Conservation (phyloP, 1,284 basidiomycete species). For the Cutaneotrichosporon cutaneum region DNA sequence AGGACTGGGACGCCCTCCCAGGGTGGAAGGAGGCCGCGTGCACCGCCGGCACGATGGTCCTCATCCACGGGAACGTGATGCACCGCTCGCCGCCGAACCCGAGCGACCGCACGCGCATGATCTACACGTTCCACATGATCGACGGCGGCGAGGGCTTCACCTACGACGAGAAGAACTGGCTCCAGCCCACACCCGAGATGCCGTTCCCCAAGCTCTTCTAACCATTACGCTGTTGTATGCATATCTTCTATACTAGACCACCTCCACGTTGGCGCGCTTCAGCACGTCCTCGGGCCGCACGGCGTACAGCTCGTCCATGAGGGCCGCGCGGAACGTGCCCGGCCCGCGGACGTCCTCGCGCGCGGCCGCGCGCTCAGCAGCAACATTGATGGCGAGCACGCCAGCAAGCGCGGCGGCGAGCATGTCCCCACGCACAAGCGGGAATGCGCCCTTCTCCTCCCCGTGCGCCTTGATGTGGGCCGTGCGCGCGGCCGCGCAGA, state of each 20-base stretch:
- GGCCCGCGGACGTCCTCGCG: slow-evolving; percentile 72
- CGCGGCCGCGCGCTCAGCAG: slow-evolving; percentile 74
- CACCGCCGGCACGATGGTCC: slow-evolving; percentile 73
- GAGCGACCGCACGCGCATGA: slow-evolving; percentile 69
- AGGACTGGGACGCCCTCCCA: slow-evolving; percentile 56
- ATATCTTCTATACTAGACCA: slow-evolving; percentile 18
- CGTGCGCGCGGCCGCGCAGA: slow-evolving; percentile 68
- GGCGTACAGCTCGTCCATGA: slow-evolving; percentile 76
- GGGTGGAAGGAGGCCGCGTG: slow-evolving; percentile 70
- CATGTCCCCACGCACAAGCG: slow-evolving; percentile 68
- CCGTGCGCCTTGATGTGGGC: slow-evolving; percentile 20
- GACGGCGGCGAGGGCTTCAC: slow-evolving; percentile 47
- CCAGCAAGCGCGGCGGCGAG: slow-evolving; percentile 66
- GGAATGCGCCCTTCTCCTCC: slow-evolving; percentile 26
- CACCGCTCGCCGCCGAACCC: slow-evolving; percentile 83
- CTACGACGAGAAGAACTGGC: slow-evolving; percentile 54
- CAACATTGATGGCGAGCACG: slow-evolving; percentile 76
- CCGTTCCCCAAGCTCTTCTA: slow-evolving; percentile 59
- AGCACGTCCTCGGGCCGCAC: slow-evolving; percentile 62
- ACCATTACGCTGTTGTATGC: slow-evolving; percentile 1
- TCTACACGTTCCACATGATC: slow-evolving; percentile 86
- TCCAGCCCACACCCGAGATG: slow-evolving; percentile 77
- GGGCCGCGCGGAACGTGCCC: slow-evolving; percentile 79
- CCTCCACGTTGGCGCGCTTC: slow-evolving; percentile 58
- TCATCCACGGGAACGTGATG: slow-evolving; percentile 82